Evolutionary conservation across 2,329 filamentous ascomycete species (phyloP), one percentile per base, ranked within the genome.

Genomic region (Trichoderma arundinaceum): DNA sequence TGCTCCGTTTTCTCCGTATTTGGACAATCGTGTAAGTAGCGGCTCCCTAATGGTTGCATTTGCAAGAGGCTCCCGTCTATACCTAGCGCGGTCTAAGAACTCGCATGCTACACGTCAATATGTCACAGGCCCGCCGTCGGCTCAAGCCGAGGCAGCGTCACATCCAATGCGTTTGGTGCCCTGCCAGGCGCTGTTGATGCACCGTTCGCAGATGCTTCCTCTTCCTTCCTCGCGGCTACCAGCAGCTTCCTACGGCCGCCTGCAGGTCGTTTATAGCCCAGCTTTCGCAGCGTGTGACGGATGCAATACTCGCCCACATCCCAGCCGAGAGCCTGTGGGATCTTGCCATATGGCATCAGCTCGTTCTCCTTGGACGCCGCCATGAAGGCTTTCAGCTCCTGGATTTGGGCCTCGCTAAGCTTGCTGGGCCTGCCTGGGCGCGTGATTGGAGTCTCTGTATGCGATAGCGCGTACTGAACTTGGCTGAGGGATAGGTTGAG

Each of bases 221-320:
- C 33, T 3, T 5, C 33, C 9, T 46, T 53, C n/a, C 28, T 51
- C 22, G 17, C 39, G 10, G 19, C 48, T 13, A 5, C 33, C 38
- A 28, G 9, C 10, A 7, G 10, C 28, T 52, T 52, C 58, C 48
- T 62, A 13, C 48, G 46, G 9, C 49, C 60, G 6, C 60, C 49
- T n/a, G 49, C 49, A 35, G 49, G 32, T 4, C 41, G 41, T 54
- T 43, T 57, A 35, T 64, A 56, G 19, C 51, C 52, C 43, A 52
- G 39, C 19, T 60, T 65, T 22, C 44, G 63, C 33, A 60, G 28
- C 19, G 57, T 44, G 28, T 65, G 53, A 28, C 63, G 28, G 46
- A 65, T 65, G n/a, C 54, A 60, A 17, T 65, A 65, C 38, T 65
- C 60, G 41, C 52, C 61, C 41, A 64, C 52, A 8, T 64, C 41